phyloP scores from a whole-genome alignment of 1,284 basidiomycete genomes.

The Tremellales sp. region DNA sequence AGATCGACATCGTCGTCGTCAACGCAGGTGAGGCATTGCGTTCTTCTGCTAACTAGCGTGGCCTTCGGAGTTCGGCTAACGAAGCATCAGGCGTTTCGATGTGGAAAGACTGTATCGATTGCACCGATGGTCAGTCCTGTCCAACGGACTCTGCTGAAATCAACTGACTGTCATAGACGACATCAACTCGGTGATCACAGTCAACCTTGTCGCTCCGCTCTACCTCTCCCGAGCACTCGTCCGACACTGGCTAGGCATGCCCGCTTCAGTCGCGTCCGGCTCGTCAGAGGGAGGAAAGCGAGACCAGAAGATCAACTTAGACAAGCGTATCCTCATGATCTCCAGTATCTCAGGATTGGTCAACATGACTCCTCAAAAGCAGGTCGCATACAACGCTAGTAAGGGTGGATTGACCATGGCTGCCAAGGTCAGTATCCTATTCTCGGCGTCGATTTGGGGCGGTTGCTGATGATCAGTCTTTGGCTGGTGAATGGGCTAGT shows the following conservation, averaged over 20 bases:
- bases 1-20: constrained; percentile 35
- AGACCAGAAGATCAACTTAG: constrained; percentile 18
- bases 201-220: constrained; percentile 43
- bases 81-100: constrained; percentile 25
- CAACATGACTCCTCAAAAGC: constrained; percentile 45
- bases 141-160: constrained; percentile 1
- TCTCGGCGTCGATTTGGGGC: not conserved
- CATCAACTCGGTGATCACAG: constrained; percentile 32
- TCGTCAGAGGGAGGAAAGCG: not conserved
- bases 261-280: constrained; percentile 11
- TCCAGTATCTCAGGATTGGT: constrained; percentile 46
- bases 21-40: constrained; percentile 25
- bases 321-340: constrained; percentile 47
- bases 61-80: not conserved
- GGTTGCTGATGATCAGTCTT: constrained; percentile 3
- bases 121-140: constrained; percentile 32
- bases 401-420: constrained; percentile 46
- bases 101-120: constrained; percentile 41
- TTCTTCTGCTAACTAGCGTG: not conserved
- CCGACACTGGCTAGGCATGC: constrained; percentile 37
- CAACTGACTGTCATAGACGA: constrained; percentile 26
- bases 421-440: constrained; percentile 26
- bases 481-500: constrained; percentile 47
- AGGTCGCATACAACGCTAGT: constrained; percentile 46
- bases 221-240: constrained; percentile 41